A percentile compares a stretch with the other conserved stretches of the same genome.
Conservation (phyloP, 345 rosid genomes). For the Geranium brycei region DNA sequence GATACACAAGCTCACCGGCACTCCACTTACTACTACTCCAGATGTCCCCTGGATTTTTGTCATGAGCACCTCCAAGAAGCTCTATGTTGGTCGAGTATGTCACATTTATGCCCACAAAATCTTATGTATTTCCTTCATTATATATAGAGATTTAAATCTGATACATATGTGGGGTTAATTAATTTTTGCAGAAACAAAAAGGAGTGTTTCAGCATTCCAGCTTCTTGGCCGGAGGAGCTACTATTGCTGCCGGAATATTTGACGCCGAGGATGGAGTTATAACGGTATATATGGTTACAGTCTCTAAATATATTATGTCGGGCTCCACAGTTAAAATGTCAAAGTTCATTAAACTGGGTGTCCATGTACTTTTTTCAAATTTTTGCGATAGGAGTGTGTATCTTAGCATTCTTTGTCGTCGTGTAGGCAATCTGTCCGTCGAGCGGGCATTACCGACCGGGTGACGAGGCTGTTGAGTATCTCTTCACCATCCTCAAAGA, state of each 20-base stretch:
- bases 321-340: too few species aligned
- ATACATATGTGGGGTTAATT: too few species aligned
- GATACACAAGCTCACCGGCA: neutral
- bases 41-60: neutral
- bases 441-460: neutral
- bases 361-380: too few species aligned
- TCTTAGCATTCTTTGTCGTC: too few species aligned
- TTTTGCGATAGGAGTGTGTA: too few species aligned
- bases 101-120: neutral
- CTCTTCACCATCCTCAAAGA: neutral
- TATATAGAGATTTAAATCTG: too few species aligned
- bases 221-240: conserved; percentile 1
- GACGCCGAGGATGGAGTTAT: neutral
- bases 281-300: neutral
- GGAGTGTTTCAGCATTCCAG: neutral
- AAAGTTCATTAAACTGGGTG: too few species aligned
- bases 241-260: neutral
- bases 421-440: neutral
- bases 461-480: neutral
- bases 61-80: neutral
- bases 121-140: too few species aligned
- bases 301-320: too few species aligned
- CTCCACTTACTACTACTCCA: neutral
- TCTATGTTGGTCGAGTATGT: neutral
- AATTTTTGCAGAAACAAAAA: neutral